These are phyloP conservation scores for Graphilbum sp. DNA, from an alignment of 2,329 filamentous ascomycete genomes.

Conservation along the genomic window DNA sequence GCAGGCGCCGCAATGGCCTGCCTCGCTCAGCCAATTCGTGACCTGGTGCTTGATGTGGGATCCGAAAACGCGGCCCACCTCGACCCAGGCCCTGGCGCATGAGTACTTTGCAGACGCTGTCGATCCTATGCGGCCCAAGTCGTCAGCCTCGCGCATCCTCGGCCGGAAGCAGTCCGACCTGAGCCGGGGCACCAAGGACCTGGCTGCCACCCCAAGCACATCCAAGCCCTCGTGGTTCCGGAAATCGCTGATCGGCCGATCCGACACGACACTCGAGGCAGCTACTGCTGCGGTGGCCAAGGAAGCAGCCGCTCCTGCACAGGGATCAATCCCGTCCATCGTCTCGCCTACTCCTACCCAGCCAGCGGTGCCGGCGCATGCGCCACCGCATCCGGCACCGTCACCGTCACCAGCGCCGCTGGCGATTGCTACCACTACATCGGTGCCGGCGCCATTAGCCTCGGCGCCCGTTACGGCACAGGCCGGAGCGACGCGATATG, in stretches of 20 bases:
- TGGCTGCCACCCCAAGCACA: slow-evolving; percentile 39
- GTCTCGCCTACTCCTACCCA: neutral
- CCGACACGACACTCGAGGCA: slow-evolving; percentile 47
- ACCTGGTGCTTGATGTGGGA: slow-evolving; percentile 99
- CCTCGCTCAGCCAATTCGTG: slow-evolving; percentile 77
- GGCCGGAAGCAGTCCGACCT: slow-evolving; percentile 84
- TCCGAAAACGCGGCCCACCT: slow-evolving; percentile 79
- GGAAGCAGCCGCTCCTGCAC: neutral
- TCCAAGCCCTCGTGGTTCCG: slow-evolving; percentile 95
- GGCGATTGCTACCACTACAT: too few species aligned
- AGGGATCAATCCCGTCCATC: neutral
- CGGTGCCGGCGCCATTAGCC: too few species aligned
- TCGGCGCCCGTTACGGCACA: too few species aligned
- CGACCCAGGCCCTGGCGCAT: slow-evolving; percentile 82
- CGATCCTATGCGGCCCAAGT: slow-evolving; percentile 84
- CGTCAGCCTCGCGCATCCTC: slow-evolving; percentile 66
- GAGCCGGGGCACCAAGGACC: slow-evolving; percentile 50
- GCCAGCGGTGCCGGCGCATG: neutral
- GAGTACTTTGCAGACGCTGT: slow-evolving; percentile 89
- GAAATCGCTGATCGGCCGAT: slow-evolving; percentile 75
- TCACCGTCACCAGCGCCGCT: too few species aligned
- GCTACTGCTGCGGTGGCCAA: slow-evolving; percentile 14
- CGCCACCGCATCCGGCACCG: too few species aligned
- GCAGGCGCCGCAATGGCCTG: slow-evolving; percentile 79
- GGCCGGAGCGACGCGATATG: neutral